Evolutionary conservation across 2,329 filamentous ascomycete genomes (phyloP).

Genomic region (Fusarium sp.): DNA sequence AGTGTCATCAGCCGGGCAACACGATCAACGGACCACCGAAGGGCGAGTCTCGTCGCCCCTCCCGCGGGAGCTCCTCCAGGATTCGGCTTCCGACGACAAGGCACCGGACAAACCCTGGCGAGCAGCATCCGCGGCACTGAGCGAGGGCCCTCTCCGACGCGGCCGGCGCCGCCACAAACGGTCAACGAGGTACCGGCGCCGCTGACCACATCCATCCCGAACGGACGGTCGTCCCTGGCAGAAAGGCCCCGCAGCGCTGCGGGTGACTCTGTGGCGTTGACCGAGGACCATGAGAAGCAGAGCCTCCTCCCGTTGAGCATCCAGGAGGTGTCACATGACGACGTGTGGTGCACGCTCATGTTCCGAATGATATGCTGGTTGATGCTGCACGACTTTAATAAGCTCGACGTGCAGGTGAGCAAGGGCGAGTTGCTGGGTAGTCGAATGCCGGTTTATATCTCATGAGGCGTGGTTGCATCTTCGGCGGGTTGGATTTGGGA

Average conservation of each 20-base stretch:
- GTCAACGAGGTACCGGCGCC: constrained; percentile 15
- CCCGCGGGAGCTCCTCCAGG: constrained; percentile 33
- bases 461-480: constrained; percentile 38
- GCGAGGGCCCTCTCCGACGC: constrained; percentile 15
- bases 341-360: constrained; percentile 67
- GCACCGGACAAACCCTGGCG: constrained; percentile 39
- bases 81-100: constrained; percentile 34
- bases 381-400: constrained; percentile 68
- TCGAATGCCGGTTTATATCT: constrained; percentile 67
- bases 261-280: constrained; percentile 24
- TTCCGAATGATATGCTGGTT: constrained; percentile 71
- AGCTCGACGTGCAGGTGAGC: constrained; percentile 63
- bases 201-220: constrained; percentile 12
- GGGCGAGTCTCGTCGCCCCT: constrained; percentile 37
- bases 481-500: not conserved
- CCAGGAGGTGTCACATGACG: constrained; percentile 48
- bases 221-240: constrained; percentile 15
- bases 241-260: constrained; percentile 26
- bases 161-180: constrained; percentile 22
- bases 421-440: constrained; percentile 67
- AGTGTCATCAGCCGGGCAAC: constrained; percentile 53
- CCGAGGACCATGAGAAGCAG: constrained; percentile 15
- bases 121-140: constrained; percentile 36
- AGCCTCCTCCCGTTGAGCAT: constrained; percentile 34
- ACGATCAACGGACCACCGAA: constrained; percentile 42